Evolutionary conservation across 441 rosid genomes (phyloP).

Genomic region (Mallotus repandus): DNA sequence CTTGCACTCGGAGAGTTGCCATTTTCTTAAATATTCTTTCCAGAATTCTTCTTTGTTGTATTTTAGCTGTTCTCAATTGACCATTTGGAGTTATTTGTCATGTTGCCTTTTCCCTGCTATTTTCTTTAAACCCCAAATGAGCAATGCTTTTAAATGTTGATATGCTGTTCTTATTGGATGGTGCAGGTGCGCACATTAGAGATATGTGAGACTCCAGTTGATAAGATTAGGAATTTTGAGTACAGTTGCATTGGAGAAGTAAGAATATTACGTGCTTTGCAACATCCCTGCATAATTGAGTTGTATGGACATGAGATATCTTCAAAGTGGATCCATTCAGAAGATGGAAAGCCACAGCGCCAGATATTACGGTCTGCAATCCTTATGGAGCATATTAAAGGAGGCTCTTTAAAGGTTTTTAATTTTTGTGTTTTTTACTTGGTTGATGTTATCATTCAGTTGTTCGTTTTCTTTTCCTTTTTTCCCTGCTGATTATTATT

Average conservation of each 20-base stretch:
- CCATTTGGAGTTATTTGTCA: neutral
- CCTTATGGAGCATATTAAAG: conserved; percentile 75
- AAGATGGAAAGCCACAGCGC: conserved; percentile 52
- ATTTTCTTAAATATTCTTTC: neutral
- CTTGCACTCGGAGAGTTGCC: neutral
- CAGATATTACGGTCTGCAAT: conserved; percentile 66
- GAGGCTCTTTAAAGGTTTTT: conserved; percentile 82
- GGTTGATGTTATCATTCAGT: neutral
- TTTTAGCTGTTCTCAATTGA: neutral
- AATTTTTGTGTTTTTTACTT: neutral
- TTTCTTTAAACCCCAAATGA: neutral
- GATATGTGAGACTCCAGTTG: conserved; percentile 46
- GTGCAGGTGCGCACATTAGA: conserved; percentile 73
- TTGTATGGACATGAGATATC: conserved; percentile 87
- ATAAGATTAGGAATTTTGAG: conserved; percentile 74
- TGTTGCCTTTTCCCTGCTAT: neutral
- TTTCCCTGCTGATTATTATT: conserved; percentile 14
- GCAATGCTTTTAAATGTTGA: neutral
- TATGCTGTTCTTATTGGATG: conserved; percentile 17
- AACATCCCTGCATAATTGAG: conserved; percentile 81
- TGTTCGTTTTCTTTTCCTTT: conserved; percentile 6
- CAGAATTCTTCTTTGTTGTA: neutral
- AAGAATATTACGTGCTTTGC: conserved; percentile 68
- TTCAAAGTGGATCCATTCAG: conserved; percentile 63
- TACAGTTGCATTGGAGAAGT: conserved; percentile 86